These are phyloP conservation scores for Eucalyptus melliodora DNA, from an alignment of 345 rosid genomes.

Conservation along the genomic window DNA sequence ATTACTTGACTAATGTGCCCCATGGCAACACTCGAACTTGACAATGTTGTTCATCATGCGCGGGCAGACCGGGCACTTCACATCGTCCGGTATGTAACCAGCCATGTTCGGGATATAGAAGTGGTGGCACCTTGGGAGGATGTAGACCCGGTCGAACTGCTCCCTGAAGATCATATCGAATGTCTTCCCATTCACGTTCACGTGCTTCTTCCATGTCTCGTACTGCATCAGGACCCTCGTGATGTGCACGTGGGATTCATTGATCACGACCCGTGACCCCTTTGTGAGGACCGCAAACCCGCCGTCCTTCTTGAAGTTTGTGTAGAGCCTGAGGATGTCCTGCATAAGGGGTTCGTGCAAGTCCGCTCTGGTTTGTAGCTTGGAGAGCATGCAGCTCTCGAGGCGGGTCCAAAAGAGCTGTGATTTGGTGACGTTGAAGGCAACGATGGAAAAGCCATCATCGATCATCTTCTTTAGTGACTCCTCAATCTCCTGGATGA, in stretches of 20 bases:
- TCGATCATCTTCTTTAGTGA: too few species aligned
- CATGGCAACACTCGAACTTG: slow-evolving; percentile 1
- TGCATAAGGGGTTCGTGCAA: too few species aligned
- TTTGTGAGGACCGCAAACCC: neutral
- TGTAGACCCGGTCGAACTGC: neutral
- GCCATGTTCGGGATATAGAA: neutral
- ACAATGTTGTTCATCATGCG: neutral
- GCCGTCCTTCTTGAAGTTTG: too few species aligned
- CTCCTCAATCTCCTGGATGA: too few species aligned
- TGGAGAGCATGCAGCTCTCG: too few species aligned
- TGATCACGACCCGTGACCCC: neutral
- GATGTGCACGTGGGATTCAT: neutral
- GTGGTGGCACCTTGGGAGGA: neutral
- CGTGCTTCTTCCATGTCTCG: neutral
- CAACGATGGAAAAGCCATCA: too few species aligned
- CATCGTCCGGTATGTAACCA: neutral
- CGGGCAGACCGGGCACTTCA: neutral
- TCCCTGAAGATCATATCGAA: neutral
- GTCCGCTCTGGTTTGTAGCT: too few species aligned
- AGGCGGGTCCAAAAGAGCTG: too few species aligned
- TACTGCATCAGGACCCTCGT: neutral
- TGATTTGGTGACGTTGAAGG: too few species aligned
- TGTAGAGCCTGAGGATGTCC: too few species aligned
- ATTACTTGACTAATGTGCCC: neutral
- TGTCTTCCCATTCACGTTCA: neutral